Percentiles rank a stretch among this genome's conserved stretches.
phyloP scores from a whole-genome alignment of 1,284 basidiomycete genomes.

The Stygiomarasmius scandens region DNA sequence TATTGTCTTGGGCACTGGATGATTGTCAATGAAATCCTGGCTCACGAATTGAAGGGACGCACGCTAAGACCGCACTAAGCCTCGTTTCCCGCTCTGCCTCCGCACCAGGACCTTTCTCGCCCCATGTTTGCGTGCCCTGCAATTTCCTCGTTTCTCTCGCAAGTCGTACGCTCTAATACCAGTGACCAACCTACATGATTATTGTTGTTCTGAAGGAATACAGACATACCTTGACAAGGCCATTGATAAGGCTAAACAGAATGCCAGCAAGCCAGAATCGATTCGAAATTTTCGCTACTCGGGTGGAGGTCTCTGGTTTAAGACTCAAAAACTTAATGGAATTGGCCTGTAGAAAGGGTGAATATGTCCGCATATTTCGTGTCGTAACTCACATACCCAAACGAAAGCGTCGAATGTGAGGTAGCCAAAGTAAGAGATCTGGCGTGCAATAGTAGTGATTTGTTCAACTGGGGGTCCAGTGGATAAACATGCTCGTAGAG shows the following conservation, averaged over 20 bases:
- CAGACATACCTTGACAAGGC: slow-evolving; percentile 61
- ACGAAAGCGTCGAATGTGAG: slow-evolving; percentile 80
- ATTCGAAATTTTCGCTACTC: slow-evolving; percentile 74
- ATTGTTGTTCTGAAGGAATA: neutral
- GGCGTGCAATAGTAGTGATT: slow-evolving; percentile 80
- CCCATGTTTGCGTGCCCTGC: slow-evolving; percentile 40
- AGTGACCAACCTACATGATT: neutral
- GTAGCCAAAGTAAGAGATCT: slow-evolving; percentile 92
- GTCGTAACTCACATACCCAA: slow-evolving; percentile 63
- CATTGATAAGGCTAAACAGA: slow-evolving; percentile 71
- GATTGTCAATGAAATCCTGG: slow-evolving; percentile 5
- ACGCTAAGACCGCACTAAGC: slow-evolving; percentile 61
- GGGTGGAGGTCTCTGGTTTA: slow-evolving; percentile 65
- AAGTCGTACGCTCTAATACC: slow-evolving; percentile 56
- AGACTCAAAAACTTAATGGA: slow-evolving; percentile 71
- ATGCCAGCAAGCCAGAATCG: slow-evolving; percentile 94
- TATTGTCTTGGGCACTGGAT: slow-evolving; percentile 63
- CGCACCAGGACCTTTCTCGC: slow-evolving; percentile 67
- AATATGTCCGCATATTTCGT: slow-evolving; percentile 4
- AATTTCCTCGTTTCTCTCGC: slow-evolving; percentile 61
- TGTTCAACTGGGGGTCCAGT: slow-evolving; percentile 72
- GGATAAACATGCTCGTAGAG: slow-evolving; percentile 74
- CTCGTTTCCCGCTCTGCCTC: slow-evolving; percentile 69
- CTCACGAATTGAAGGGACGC: slow-evolving; percentile 26
- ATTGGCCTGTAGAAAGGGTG: slow-evolving; percentile 51